Evolutionary conservation across 169 alveolate genomes (phyloP).

Genomic region (Cryptosporidium tyzzeri): DNA sequence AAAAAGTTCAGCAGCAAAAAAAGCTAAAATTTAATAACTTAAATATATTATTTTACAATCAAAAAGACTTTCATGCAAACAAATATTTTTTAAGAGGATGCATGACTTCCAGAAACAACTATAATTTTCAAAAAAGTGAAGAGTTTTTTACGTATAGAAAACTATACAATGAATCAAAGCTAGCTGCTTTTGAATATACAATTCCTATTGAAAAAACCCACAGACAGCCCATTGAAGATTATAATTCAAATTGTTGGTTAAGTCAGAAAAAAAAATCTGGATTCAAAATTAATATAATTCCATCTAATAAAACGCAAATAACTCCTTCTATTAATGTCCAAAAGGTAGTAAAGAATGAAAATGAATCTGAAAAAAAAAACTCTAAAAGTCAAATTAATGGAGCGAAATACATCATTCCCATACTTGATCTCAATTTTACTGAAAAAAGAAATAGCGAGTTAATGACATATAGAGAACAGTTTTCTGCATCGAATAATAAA

Average conservation of each 20-base stretch:
- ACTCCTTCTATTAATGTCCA: neutral
- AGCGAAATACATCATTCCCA: neutral
- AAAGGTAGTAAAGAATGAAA: neutral
- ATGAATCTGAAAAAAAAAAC: neutral
- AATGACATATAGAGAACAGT: slow-evolving; percentile 5
- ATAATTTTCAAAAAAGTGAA: neutral
- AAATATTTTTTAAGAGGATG: neutral
- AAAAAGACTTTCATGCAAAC: neutral
- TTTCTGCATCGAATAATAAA: neutral
- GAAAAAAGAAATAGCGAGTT: slow-evolving; percentile 33
- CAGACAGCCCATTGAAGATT: neutral
- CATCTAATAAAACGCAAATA: neutral
- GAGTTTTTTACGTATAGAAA: slow-evolving; percentile 4
- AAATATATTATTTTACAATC: neutral
- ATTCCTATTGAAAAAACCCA: neutral
- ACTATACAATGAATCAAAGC: neutral
- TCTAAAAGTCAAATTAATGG: neutral
- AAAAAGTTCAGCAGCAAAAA: neutral
- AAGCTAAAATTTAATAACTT: neutral
- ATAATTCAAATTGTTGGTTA: neutral
- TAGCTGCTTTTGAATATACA: neutral
- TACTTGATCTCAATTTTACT: neutral
- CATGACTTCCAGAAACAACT: neutral
- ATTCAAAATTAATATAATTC: no score
- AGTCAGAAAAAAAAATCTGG: neutral